Base-by-base conservation (phyloP, 192 early-diverging fungal genomes). In the Phlyctochytrium planicorne region DNA sequence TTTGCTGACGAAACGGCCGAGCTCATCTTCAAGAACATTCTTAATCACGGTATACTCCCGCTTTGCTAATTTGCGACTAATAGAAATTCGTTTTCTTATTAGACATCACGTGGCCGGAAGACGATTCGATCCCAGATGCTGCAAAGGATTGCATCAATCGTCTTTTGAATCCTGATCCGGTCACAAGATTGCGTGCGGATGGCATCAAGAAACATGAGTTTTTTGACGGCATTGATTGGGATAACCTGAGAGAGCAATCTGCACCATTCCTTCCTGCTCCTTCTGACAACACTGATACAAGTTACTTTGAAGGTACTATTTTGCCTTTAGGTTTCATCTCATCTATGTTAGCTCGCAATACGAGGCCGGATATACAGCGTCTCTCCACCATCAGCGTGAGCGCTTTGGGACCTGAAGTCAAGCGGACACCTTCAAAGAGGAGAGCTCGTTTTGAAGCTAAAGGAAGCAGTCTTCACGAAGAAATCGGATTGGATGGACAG, bases 1-100 rank as follows among this genome's bases (percentile, higher is more conserved):
- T 96, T 96, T 66, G 92, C 87, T 59, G 94, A 93, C 73, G 91
- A 94, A 23, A 74, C 87, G 0, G 89, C 92, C 2, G 91, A 94
- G 71, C 82, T 82, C 2, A 96, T 96, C 60, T 96, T 95, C 72
- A 80, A 80, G 64, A 94, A 94, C 68, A 96, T 96, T 75, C 82
- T 96, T 16, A 90, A 91, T 65, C 80, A 79, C 32, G 65, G 76
- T 79, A 55, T 65, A 10, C 75, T 83, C 66, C 95, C 96, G 47
- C 76, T 79, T 17, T 77, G 78, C 31, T 73, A 76, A 17, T 63
- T 84, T 35, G 61, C 60, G 20, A 53, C 65, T 2, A 66, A 70
- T 3, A 70, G 40, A 20, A 47, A 47, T 47, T 53, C 36, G 17
- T 16, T n/a, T 65, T 52, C 17, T 4, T 25, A 34, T 17, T 71